phyloP scores from a whole-genome alignment of 768 basidiomycete species.

The Russula abietina region DNA sequence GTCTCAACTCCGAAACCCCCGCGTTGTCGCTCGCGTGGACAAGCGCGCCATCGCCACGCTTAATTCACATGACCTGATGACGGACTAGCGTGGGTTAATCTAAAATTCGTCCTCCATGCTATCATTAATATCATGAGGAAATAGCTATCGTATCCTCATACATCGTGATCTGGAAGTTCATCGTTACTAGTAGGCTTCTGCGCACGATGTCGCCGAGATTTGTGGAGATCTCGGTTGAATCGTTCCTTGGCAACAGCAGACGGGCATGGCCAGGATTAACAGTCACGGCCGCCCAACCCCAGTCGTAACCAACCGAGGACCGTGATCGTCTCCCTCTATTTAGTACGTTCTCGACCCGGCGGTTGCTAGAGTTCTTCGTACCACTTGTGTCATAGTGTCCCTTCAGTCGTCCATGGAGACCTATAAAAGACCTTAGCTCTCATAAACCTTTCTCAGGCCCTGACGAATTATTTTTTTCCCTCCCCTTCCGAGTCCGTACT shows the following conservation, averaged over 20 bases:
- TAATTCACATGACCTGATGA: too few species aligned
- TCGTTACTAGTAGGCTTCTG: background rate
- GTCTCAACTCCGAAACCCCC: too few species aligned
- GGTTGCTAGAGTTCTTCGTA: background rate
- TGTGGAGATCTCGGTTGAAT: background rate
- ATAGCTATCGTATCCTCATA: background rate
- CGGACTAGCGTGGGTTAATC: background rate
- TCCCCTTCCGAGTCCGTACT: background rate
- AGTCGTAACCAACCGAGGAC: conserved; percentile 2
- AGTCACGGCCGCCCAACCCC: background rate
- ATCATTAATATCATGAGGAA: background rate
- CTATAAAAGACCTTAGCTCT: conserved; percentile 1
- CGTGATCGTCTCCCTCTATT: background rate
- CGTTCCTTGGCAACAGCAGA: conserved; percentile 8
- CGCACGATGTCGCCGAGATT: background rate
- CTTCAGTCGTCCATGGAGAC: background rate
- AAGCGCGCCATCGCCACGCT: too few species aligned
- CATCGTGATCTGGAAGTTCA: background rate
- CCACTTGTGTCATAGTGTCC: background rate
- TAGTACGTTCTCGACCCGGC: background rate
- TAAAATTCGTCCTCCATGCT: background rate
- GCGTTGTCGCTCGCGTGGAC: too few species aligned
- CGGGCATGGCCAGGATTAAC: background rate
- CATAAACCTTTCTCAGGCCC: background rate
- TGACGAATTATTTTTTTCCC: background rate